These are phyloP conservation scores for Ogataea pignaliae DNA, from an alignment of 805 yeast species.

Conservation along the genomic window DNA sequence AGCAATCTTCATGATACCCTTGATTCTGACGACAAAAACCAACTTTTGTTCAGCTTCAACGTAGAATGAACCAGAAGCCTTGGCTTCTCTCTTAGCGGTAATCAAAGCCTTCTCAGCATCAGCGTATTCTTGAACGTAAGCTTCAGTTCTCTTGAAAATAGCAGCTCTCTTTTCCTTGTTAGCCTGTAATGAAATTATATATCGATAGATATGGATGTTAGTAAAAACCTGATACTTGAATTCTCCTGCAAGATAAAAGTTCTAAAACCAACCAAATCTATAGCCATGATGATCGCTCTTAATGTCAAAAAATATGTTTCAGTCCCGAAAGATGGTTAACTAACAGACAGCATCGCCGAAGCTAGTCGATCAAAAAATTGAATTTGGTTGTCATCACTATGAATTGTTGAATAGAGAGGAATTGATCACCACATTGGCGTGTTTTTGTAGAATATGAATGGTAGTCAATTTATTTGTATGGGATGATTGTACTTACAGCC, in stretches of 20 bases:
- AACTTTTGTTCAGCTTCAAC: conserved; percentile 93
- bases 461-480: too few relatives aligned
- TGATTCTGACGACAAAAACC: conserved; percentile 95
- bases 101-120: conserved; percentile 86
- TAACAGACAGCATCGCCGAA: conserved; percentile 62
- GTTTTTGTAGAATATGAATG: neutral
- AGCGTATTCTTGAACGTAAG: conserved; percentile 91
- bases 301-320: conserved; percentile 31
- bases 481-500: conserved; percentile 66
- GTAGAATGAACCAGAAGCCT: conserved; percentile 90
- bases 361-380: conserved; percentile 52
- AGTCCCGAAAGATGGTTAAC: conserved; percentile 90
- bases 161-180: conserved; percentile 44
- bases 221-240: conserved; percentile 11
- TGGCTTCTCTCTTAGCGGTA: conserved; percentile 88
- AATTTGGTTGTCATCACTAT: conserved; percentile 41
- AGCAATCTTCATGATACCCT: conserved; percentile 98
- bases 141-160: conserved; percentile 86
- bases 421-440: conserved; percentile 42
- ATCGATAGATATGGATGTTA: conserved; percentile 17
- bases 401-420: conserved; percentile 1
- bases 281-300: neutral
- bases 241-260: too few relatives aligned
- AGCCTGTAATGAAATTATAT: conserved; percentile 26
- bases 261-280: too few relatives aligned